These are phyloP conservation scores for Cryptococcus jaspeensis DNA, from an alignment of 1,284 basidiomycete genomes.

Conservation along the genomic window DNA sequence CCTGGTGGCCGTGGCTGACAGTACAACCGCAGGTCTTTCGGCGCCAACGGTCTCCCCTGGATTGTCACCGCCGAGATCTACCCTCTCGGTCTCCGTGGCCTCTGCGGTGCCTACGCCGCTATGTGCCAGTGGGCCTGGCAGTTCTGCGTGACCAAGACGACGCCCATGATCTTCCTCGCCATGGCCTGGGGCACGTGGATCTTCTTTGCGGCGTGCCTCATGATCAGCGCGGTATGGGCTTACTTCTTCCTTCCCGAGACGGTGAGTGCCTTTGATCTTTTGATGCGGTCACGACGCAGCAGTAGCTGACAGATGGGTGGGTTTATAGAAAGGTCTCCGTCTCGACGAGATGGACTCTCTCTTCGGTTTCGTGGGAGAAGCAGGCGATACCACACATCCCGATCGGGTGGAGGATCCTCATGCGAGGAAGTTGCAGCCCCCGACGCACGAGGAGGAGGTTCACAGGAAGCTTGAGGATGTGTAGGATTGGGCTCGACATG, in stretches of 20 bases:
- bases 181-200: slow-evolving; percentile 32
- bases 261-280: neutral
- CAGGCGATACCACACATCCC: neutral
- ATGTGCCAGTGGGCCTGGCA: slow-evolving; percentile 28
- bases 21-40: slow-evolving; percentile 6
- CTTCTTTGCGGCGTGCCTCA: slow-evolving; percentile 26
- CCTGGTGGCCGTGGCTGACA: neutral
- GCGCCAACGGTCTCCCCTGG: slow-evolving; percentile 23
- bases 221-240: slow-evolving; percentile 14
- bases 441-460: neutral
- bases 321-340: slow-evolving; percentile 11
- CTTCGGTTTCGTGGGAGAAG: slow-evolving; percentile 12
- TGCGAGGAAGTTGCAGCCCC: slow-evolving; percentile 5
- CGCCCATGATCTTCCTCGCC: slow-evolving; percentile 32
- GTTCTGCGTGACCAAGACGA: slow-evolving; percentile 13
- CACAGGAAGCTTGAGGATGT: neutral
- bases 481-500: neutral
- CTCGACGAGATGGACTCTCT: slow-evolving; percentile 15
- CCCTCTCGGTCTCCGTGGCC: slow-evolving; percentile 16
- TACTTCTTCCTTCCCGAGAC: slow-evolving; percentile 19
- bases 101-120: slow-evolving; percentile 21
- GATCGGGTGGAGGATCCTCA: slow-evolving; percentile 1
- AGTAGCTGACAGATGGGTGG: neutral
- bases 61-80: slow-evolving; percentile 25
- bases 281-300: neutral